Base-by-base conservation (phyloP, 371 early-diverging fungal species). In the Mortierella sp. region DNA sequence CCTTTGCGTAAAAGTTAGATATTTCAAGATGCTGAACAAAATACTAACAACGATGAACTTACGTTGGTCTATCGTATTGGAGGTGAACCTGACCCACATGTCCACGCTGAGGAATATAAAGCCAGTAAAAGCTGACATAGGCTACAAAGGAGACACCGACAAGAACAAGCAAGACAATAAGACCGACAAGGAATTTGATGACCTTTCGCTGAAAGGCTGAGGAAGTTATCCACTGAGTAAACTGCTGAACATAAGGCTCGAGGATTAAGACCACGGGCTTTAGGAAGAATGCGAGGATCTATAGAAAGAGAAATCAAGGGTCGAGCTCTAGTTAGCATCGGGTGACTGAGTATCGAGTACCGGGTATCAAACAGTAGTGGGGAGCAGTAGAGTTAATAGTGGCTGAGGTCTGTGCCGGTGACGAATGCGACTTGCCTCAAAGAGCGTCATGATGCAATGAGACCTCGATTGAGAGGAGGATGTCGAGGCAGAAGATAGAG, bases 61-160 rank as follows among this genome's bases (percentile, higher is more conserved):
- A 60, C 66, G 61, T 68, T 24, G 68, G 66, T 54, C 58, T 58
- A 45, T 75, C 69, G 58, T 90, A 90, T 69, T 90, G 90, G 16
- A 90, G 66, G 54, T 90, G 84, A 1, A 89, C 83, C 18, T 89
- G 86, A 18, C 86, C 84, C 28, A 81, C 77, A 64, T 90, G 90
- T 62, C 87, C 78, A 11, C 89, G 88, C 58, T 85, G 86, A 8
- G 90, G 90, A 40, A 90, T 87, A 62, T 88, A 90, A n/a, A 88
- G 57, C 68, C 77, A 73, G 84, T 90, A 90, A 72, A 90, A 88
- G 39, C 83, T 73, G 43, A 84, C 69, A 69, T 90, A 90, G 43
- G 87, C 81, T 11, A 70, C 47, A 3, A 86, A 35, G 16, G 90
- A 84, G 16, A 87, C 74, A n/a, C 84, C 35, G 10, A 87, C 49